Evolutionary conservation across 345 rosid species (phyloP).

Genomic region (Sisymbrium altissimum): DNA sequence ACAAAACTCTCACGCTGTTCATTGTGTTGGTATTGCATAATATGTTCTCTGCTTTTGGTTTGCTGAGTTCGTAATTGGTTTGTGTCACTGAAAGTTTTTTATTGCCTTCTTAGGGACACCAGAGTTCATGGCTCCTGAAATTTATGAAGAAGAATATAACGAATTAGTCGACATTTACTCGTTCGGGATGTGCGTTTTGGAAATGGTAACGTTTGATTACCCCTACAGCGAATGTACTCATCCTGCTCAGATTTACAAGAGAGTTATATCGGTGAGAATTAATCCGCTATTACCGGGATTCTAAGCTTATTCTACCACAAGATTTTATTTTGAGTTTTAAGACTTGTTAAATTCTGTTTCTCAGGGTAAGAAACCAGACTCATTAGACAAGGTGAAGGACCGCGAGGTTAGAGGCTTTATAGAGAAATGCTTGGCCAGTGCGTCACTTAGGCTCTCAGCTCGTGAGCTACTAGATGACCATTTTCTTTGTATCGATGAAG

Average conservation of each 20-base stretch:
- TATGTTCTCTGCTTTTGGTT: not conserved
- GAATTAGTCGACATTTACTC: constrained; percentile 92
- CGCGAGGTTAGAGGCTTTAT: constrained; percentile 73
- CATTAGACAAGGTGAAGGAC: constrained; percentile 76
- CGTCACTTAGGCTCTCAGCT: constrained; percentile 79
- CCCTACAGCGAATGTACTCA: constrained; percentile 88
- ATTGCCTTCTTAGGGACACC: constrained; percentile 59
- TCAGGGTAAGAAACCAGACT: constrained; percentile 93
- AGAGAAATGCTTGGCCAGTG: constrained; percentile 89
- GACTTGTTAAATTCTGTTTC: not conserved
- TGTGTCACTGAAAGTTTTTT: not conserved
- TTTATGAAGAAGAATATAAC: constrained; percentile 88
- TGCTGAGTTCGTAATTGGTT: not conserved
- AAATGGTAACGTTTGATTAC: constrained; percentile 94
- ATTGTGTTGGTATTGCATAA: constrained; percentile 81
- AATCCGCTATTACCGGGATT: not conserved
- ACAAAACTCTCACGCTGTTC: constrained; percentile 80
- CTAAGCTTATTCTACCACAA: not conserved
- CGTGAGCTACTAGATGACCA: constrained; percentile 78
- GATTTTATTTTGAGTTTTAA: not conserved
- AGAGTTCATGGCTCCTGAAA: constrained; percentile 98
- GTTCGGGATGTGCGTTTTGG: constrained; percentile 95
- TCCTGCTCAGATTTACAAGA: constrained; percentile 96
- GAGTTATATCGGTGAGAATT: constrained; percentile 82
- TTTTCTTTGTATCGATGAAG: constrained; percentile 60